Evolutionary conservation across 768 basidiomycete genomes (phyloP).

Genomic region (Xerocomus brunneocitrinus): DNA sequence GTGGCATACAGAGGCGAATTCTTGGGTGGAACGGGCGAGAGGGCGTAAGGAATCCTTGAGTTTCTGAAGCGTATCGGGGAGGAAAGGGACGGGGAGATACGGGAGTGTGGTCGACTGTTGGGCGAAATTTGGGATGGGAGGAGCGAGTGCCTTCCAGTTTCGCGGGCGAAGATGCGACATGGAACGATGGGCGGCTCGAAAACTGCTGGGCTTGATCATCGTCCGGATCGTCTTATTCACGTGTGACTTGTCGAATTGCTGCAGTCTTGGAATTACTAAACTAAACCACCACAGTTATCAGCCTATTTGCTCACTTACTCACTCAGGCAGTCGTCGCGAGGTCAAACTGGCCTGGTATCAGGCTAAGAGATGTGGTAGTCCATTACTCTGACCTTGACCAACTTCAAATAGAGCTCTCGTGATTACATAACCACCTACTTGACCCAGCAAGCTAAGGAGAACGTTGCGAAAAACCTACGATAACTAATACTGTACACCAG

Average conservation of each 20-base stretch:
- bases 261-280: not conserved
- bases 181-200: constrained; percentile 8
- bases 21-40: constrained; percentile 59
- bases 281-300: no score
- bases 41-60: constrained; percentile 71
- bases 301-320: no score
- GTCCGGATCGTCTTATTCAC: not conserved
- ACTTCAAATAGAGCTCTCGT: no score
- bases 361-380: no score
- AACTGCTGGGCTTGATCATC: not conserved
- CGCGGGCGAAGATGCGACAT: constrained; percentile 36
- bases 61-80: constrained; percentile 58
- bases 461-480: no score
- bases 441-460: no score
- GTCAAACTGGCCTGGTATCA: no score
- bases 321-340: no score
- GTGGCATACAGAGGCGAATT: constrained; percentile 48
- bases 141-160: constrained; percentile 72
- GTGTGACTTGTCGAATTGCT: not conserved
- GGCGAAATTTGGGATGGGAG: constrained; percentile 60
- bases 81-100: constrained; percentile 69
- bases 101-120: constrained; percentile 56
- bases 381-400: no score
- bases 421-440: no score
- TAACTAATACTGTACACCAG: not conserved